Base-by-base conservation (phyloP, 2,329 filamentous ascomycete genomes). In the Moelleriella libera region DNA sequence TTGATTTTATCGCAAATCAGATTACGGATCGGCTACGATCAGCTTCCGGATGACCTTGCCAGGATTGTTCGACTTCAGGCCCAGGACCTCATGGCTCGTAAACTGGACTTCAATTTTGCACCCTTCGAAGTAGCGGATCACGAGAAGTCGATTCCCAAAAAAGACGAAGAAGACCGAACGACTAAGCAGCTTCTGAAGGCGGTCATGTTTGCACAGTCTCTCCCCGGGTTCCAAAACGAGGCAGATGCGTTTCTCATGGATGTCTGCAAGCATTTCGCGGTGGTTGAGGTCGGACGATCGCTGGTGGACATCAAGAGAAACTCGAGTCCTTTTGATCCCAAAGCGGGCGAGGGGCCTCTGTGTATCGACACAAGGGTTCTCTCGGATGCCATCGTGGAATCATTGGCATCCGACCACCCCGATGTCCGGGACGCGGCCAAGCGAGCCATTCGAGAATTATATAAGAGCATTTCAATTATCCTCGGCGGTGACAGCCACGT, bases 111-210 rank as follows among this genome's bases (percentile, higher is more conserved):
- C 46, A 83, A 85, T 49, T 74, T 83, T 48, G 75, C 83, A 49
- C 68, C 80, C 1, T 81, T 95, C 50, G 83, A 85, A 47, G 74
- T 77, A 10, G 85, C 85, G 0, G 87, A 95, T 53, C 77, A 85
- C 42, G 79, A 87, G 39, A 85, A 83, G 54, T 96, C 89, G 1
- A 84, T 92, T 21, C 72, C 81, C 5, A 98, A 98, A 69, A 90
- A 92, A 58, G 75, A 86, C 49, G 81, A 81, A 9, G 86, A 97
- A 60, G 88, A 97, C 57, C 72, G 80, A 28, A 82, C 80, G 6
- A 68, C 96, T 53, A 90, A 89, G 65, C 89, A 87, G 52, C 72
- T 98, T 5, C 69, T 99, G 50, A 96, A 95, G 62, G 88, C 90
- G 1, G 76, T 87, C 57, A 85, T 97, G 63, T 88, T 85, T 60